Evolutionary conservation across 2,329 filamentous ascomycete genomes (phyloP), one percentile per base, ranked within the genome.

Genomic region (Penicillium sp.): DNA sequence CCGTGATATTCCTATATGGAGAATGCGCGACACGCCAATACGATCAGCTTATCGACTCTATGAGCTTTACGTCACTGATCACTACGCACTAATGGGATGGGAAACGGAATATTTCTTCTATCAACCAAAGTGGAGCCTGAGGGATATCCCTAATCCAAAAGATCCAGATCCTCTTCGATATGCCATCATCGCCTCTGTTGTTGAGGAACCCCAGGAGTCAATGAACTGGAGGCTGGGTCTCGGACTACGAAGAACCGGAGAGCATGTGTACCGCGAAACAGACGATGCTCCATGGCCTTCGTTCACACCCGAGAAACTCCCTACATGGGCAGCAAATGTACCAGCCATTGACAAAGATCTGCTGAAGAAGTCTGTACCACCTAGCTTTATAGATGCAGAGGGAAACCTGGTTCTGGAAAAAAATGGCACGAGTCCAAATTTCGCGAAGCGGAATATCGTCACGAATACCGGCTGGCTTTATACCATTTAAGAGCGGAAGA

Each of bases 41-140:
- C 67, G 68, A 26, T 64, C 65, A 15, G 49, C 68, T 5, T 70
- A 70, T 49, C 66, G 67, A 6, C 57, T 71, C 40, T 68, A 69
- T 45, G 67, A 71, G 37, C 52, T 60, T 11, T 50, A 60, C 20
- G 49, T 59, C 1, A 56, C 66, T 6, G 59, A 57, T 11, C 53
- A 57, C 12, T 67, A 66, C 40, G 56, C 54, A 47, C 50, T 58
- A 11, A 55, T 67, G 23, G 65, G 66, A 1, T 54, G 40, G 11
- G 65, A 68, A 44, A 60, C 54, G 11, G 66, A 68, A 45, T 69
- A 67, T 49, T 66, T 67, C 33, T 68, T 62, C 40, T 62, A 51
- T 29, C 63, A 61, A 52, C 37, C 53, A 22, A 11, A 55, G 5
- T 69, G 67, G 67, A 53, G 33, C 20, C 37, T 66, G 8, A 25